Percentiles rank a stretch among this genome's conserved stretches.
These are phyloP conservation scores for Chrysoporthe cubensis DNA, from an alignment of 2,329 filamentous ascomycete species.

Conservation along the genomic window DNA sequence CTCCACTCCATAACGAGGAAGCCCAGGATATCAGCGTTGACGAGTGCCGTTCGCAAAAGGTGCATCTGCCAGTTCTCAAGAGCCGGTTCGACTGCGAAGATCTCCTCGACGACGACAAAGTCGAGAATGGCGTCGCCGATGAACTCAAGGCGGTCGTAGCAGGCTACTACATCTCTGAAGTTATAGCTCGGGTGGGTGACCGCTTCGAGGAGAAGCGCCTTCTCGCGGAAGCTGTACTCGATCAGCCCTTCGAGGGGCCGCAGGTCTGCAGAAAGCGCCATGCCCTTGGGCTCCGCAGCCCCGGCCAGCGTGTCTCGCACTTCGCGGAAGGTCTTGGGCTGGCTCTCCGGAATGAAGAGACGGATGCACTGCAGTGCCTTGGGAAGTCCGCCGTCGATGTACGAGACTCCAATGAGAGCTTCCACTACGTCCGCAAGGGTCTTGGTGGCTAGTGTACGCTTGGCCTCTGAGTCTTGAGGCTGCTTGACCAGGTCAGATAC, in stretches of 20 bases:
- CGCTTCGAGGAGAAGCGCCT: conserved; percentile 73
- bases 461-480: conserved; percentile 20
- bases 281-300: conserved; percentile 39
- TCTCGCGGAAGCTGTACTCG: conserved; percentile 72
- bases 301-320: conserved; percentile 48
- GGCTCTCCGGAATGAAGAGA: conserved; percentile 58
- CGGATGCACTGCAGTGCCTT: conserved; percentile 68
- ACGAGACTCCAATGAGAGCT: conserved; percentile 78
- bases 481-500: conserved; percentile 42
- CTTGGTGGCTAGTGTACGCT: conserved; percentile 68
- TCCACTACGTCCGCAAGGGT: conserved; percentile 87
- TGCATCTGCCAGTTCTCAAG: conserved; percentile 69
- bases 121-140: conserved; percentile 87
- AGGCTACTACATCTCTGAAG: conserved; percentile 49
- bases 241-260: conserved; percentile 65
- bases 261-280: conserved; percentile 46
- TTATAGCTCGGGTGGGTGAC: conserved; percentile 73
- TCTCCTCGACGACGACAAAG: conserved; percentile 67
- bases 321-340: neutral
- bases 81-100: conserved; percentile 53
- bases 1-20: conserved; percentile 70
- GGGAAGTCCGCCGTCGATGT: conserved; percentile 66
- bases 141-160: conserved; percentile 80
- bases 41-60: conserved; percentile 72
- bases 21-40: conserved; percentile 79